Percentiles rank a stretch among this genome's conserved stretches.
Conservation (phyloP, 352 stramenopile species). For the Plasmopara halstedii region DNA sequence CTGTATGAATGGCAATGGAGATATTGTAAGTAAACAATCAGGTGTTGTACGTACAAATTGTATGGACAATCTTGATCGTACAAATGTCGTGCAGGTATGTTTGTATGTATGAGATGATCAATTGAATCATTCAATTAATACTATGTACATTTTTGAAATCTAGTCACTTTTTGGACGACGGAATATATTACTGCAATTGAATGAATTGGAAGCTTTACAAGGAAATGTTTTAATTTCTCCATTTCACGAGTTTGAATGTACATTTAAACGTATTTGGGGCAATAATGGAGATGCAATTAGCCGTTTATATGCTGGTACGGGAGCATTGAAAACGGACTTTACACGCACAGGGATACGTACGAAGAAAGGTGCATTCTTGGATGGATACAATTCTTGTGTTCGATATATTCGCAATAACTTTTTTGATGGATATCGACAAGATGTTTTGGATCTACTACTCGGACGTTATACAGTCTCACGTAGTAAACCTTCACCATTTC, state of each 20-base stretch:
- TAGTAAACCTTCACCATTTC: conserved; percentile 49
- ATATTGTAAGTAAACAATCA: conserved; percentile 66
- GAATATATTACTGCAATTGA: conserved; percentile 81
- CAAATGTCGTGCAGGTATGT: conserved; percentile 57
- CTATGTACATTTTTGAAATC: conserved; percentile 2
- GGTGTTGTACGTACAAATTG: conserved; percentile 96
- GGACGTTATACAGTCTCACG: conserved; percentile 45
- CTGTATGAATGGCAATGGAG: conserved; percentile 38
- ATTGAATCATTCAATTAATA: neutral
- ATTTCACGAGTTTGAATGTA: conserved; percentile 58
- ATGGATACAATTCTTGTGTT: conserved; percentile 92
- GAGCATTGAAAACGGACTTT: conserved; percentile 94
- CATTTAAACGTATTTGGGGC: conserved; percentile 89
- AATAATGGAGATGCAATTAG: conserved; percentile 95
- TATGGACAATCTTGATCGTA: conserved; percentile 98
- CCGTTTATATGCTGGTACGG: conserved; percentile 91
- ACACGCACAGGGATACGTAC: conserved; percentile 93
- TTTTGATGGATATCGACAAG: conserved; percentile 89
- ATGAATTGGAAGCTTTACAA: conserved; percentile 54
- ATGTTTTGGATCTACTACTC: conserved; percentile 90
- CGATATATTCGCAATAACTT: conserved; percentile 97
- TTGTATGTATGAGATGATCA: neutral
- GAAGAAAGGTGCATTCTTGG: conserved; percentile 86
- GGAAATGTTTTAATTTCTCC: conserved; percentile 63
- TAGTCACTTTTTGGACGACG: conserved; percentile 90